phyloP scores from a whole-genome alignment of 768 basidiomycete genomes.

The Naematelia encephala region DNA sequence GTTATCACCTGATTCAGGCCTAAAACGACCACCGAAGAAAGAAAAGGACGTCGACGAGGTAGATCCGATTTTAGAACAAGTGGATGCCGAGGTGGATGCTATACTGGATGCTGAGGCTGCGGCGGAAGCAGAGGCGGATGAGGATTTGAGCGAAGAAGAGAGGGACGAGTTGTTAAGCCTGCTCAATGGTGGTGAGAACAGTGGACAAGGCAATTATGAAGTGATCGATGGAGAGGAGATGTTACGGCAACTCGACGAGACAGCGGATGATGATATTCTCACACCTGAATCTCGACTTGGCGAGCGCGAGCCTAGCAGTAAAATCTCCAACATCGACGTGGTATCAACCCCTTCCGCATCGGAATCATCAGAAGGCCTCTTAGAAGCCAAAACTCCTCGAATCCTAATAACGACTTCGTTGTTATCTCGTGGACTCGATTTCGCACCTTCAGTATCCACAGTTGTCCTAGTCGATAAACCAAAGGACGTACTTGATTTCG shows the following conservation, averaged over 20 bases:
- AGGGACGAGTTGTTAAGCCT: background rate
- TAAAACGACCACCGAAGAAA: background rate
- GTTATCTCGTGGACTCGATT: constrained; percentile 85
- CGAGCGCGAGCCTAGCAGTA: too few species aligned
- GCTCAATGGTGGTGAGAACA: background rate
- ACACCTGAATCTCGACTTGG: too few species aligned
- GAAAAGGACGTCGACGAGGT: background rate
- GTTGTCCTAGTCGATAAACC: constrained; percentile 87
- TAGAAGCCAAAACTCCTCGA: constrained; percentile 14
- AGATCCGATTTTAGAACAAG: constrained; percentile 1
- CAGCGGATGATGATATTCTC: background rate
- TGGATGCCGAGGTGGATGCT: too few species aligned
- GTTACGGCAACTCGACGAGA: background rate
- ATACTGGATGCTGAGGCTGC: too few species aligned
- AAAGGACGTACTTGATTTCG: constrained; percentile 82
- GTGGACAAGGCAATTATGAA: constrained; percentile 21
- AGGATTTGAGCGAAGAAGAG: constrained; percentile 1
- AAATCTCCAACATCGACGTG: background rate
- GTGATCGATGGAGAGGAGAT: constrained; percentile 16
- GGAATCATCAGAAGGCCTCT: background rate
- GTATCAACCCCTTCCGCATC: background rate
- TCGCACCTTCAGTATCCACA: constrained; percentile 69
- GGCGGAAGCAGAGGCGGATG: background rate
- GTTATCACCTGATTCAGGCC: constrained; percentile 1
- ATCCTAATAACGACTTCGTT: constrained; percentile 86